A percentile compares a stretch with the other conserved stretches of the same genome.
Evolutionary conservation across 106 monocot genomes (phyloP).

Genomic region (Platanthera zijinensis): DNA sequence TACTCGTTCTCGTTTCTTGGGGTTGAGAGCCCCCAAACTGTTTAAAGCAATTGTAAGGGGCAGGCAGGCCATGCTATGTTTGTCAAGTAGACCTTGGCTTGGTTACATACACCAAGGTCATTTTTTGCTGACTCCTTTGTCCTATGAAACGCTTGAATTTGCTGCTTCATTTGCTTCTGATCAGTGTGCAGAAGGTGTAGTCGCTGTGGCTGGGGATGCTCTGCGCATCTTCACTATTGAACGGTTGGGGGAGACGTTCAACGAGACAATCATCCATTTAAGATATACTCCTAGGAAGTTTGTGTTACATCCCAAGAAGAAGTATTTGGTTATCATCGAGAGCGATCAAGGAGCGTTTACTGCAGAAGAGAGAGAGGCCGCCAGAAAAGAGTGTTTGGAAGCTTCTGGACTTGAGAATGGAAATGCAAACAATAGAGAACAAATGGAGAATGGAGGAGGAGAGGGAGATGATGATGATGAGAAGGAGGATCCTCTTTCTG

Average conservation of each 20-base stretch:
- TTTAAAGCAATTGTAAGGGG: constrained; percentile 86
- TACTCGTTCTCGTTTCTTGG: constrained; percentile 84
- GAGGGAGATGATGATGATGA: constrained; percentile 48
- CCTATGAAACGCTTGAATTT: constrained; percentile 85
- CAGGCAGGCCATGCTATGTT: constrained; percentile 82
- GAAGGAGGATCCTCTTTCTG: constrained; percentile 71
- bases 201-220: constrained; percentile 88
- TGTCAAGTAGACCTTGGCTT: constrained; percentile 95
- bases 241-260: constrained; percentile 86
- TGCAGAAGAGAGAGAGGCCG: constrained; percentile 88
- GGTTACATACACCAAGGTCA: constrained; percentile 97
- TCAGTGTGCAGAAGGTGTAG: constrained; percentile 99
- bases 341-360: constrained; percentile 94
- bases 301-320: constrained; percentile 72
- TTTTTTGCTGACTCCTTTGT: constrained; percentile 84
- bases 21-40: constrained; percentile 83
- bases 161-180: constrained; percentile 96
- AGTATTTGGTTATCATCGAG: constrained; percentile 71
- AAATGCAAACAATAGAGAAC: constrained; percentile 43
- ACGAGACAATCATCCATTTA: constrained; percentile 78
- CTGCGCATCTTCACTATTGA: constrained; percentile 93
- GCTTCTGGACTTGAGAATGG: constrained; percentile 67
- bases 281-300: constrained; percentile 92
- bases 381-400: constrained; percentile 84
- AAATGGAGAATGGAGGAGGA: constrained; percentile 55